phyloP scores from a whole-genome alignment of 345 rosid genomes.

The Triadica sebifera region DNA sequence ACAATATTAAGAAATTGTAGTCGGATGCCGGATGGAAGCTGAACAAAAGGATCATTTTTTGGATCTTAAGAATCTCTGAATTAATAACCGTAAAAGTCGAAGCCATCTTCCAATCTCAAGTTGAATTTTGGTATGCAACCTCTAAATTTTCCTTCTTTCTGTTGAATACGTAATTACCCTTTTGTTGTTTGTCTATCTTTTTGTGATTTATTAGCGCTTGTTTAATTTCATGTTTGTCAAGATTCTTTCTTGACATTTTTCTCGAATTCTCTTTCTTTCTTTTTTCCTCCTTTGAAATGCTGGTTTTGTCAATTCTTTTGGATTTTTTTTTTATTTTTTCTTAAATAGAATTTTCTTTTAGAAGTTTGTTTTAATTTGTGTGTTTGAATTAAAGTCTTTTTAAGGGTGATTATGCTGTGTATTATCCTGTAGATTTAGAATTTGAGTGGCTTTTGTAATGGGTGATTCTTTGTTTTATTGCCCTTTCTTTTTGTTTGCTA shows the following conservation, averaged over 20 bases:
- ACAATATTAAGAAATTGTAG: neutral
- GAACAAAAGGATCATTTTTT: neutral
- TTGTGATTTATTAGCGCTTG: neutral
- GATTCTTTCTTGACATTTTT: neutral
- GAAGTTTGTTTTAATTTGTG: neutral
- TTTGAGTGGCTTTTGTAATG: neutral
- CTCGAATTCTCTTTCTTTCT: neutral
- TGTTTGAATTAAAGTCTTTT: neutral
- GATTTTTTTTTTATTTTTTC: too few relatives aligned
- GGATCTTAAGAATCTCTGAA: neutral
- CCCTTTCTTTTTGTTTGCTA: too few relatives aligned
- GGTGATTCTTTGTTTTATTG: neutral
- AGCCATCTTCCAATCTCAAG: neutral
- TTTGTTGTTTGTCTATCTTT: neutral
- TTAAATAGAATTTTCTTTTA: neutral
- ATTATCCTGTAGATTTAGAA: neutral
- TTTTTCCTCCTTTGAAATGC: neutral
- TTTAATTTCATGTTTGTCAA: neutral
- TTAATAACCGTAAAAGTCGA: neutral
- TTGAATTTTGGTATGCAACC: slow-evolving; percentile 1
- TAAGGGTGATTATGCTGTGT: neutral
- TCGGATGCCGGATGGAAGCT: too few relatives aligned
- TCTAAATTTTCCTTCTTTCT: neutral
- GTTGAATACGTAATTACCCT: neutral
- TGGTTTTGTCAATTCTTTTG: neutral